Base-by-base conservation (phyloP, 148 eudicot species). In the Camellia lanceoleosa region DNA sequence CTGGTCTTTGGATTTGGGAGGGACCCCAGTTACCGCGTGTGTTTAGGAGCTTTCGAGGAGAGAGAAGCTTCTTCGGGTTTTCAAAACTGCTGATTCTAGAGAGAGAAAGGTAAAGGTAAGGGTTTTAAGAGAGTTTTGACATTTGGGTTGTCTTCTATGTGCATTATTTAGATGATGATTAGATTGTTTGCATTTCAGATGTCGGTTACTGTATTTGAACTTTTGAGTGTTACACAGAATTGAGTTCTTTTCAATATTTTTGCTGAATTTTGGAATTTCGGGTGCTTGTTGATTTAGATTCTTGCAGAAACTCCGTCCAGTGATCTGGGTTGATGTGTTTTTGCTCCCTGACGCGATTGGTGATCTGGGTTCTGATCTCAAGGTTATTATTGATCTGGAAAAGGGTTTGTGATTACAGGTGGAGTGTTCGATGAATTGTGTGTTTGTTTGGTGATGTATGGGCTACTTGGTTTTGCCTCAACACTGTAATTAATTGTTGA, bases 21-120 rank as follows among this genome's bases (percentile, higher is more conserved):
- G 38, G 38, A 30, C 38, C 44, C 75, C 43, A 20, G 43, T 72
- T 44, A n/a, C 71, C 79, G 71, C 7, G 23, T 76, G 20, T 63
- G 38, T 61, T 62, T 51, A 46, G 58, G 80, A 77, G 43, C 69
- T 52, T 51, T 47, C 70, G 46, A 46, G 30, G 71, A 30, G 70
- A 47, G 69, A 30, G 47, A 54, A 41, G 73, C 41, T 52, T 54
- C 12, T 78, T 67, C 15, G 19, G 19, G 41, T 38, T 14, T 30
- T 2, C 42, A 2, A 42, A 54, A 9, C 46, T 49, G 16, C 18
- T 1, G 30, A 15, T 52, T 78, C 38, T 41, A 52, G 73, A 38
- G 73, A 65, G 64, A 67, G 44, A 66, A 54, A 78, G 80, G 80
- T 78, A 68, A 67, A 42, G 19, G 80, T 78, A 68, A 67, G n/a